A percentile compares a stretch with the other conserved stretches of the same genome.
Evolutionary conservation across 352 stramenopile genomes (phyloP).

Genomic region (Globisporangium barbulae): DNA sequence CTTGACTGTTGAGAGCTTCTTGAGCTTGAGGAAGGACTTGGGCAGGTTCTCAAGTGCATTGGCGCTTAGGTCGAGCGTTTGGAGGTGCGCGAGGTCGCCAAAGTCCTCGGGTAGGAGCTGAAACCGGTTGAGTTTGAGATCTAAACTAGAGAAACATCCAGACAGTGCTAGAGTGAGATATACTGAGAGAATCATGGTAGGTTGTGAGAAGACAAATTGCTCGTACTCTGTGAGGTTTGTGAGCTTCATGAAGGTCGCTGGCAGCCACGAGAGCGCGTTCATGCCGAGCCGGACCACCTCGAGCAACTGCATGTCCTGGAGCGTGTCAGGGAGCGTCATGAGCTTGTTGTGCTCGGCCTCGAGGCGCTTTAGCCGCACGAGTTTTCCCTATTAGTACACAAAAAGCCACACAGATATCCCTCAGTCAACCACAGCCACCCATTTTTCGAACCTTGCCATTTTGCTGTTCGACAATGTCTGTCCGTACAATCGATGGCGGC

Average conservation of each 20-base stretch:
- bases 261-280: slow-evolving; percentile 52
- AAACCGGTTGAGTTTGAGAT: slow-evolving; percentile 75
- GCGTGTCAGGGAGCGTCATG: slow-evolving; percentile 43
- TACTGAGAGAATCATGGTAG: background rate
- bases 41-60: slow-evolving; percentile 54
- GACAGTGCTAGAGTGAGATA: background rate
- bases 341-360: slow-evolving; percentile 75
- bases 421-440: background rate
- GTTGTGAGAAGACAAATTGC: background rate
- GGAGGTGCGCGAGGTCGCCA: slow-evolving; percentile 38
- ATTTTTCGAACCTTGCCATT: background rate
- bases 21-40: slow-evolving; percentile 42
- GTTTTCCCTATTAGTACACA: slow-evolving; percentile 33
- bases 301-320: slow-evolving; percentile 47
- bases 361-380: slow-evolving; percentile 51
- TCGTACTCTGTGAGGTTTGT: slow-evolving; percentile 50
- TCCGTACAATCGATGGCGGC: slow-evolving; percentile 56
- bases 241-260: slow-evolving; percentile 47
- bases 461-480: too few relatives aligned
- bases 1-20: slow-evolving; percentile 40
- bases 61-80: slow-evolving; percentile 51
- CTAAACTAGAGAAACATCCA: slow-evolving; percentile 31
- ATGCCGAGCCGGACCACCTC: slow-evolving; percentile 48
- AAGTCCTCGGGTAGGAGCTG: slow-evolving; percentile 38
- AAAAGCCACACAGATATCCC: background rate